Conservation (phyloP, 1,284 basidiomycete species). For the Violaceomyces palustris region DNA sequence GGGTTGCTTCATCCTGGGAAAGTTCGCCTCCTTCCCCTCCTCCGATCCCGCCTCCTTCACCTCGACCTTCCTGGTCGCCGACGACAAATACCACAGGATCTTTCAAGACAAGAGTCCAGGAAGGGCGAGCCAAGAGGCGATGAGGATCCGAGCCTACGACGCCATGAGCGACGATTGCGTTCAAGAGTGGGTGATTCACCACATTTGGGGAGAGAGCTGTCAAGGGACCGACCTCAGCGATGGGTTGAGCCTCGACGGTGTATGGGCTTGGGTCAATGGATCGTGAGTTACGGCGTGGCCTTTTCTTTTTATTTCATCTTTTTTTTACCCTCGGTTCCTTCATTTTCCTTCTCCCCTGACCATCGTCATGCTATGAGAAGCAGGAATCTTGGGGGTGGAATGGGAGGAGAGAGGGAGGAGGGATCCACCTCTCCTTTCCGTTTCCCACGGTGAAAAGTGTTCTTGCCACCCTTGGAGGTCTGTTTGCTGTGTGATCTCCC, state of each 20-base stretch:
- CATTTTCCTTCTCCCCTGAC: neutral
- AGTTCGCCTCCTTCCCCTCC: neutral
- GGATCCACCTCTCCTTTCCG: neutral
- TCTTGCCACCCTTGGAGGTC: neutral
- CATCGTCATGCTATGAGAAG: too few species aligned
- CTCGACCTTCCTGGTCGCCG: conserved; percentile 2
- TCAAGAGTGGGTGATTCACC: conserved; percentile 18
- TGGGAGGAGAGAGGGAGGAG: too few species aligned
- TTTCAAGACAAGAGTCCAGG: conserved; percentile 7
- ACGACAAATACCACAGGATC: conserved; percentile 6
- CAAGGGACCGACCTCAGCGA: conserved; percentile 8
- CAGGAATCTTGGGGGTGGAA: too few species aligned
- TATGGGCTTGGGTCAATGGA: conserved; percentile 28
- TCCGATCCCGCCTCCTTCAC: neutral
- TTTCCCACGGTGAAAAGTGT: neutral
- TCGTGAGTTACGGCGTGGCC: too few species aligned
- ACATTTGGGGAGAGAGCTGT: conserved; percentile 11
- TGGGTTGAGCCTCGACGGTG: conserved; percentile 12
- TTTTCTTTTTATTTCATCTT: neutral
- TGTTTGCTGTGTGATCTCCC: too few species aligned
- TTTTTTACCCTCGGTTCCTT: neutral
- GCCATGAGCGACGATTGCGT: conserved; percentile 15
- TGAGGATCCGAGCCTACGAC: conserved; percentile 17
- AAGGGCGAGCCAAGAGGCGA: conserved; percentile 4
- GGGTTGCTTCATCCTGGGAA: conserved; percentile 3